These are phyloP conservation scores for Xylaria sp. DNA, from an alignment of 2,329 filamentous ascomycete genomes.

Conservation along the genomic window DNA sequence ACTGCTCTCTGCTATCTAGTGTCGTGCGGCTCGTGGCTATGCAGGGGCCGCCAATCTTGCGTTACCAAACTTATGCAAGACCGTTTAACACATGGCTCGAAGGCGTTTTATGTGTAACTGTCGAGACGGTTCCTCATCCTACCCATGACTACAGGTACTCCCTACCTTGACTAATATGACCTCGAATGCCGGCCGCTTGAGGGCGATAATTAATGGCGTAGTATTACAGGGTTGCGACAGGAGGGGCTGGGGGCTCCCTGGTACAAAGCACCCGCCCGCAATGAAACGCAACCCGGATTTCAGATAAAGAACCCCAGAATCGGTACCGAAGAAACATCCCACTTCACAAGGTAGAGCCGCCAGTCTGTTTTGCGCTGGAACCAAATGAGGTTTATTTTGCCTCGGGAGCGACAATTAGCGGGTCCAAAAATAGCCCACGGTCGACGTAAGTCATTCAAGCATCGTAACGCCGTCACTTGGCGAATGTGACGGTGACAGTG, in stretches of 20 bases:
- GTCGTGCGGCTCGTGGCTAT: neutral
- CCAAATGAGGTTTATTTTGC: neutral
- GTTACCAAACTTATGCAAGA: neutral
- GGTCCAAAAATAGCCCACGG: too few relatives aligned
- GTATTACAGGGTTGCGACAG: neutral
- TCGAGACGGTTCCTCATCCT: neutral
- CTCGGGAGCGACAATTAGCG: neutral
- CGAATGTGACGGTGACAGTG: neutral
- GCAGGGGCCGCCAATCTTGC: slow-evolving; percentile 3
- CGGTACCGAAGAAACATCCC: neutral
- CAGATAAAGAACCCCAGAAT: neutral
- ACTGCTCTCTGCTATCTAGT: too few relatives aligned
- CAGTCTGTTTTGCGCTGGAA: too few relatives aligned
- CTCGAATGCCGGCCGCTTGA: neutral
- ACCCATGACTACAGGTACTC: neutral
- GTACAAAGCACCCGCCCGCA: neutral
- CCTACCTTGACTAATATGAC: neutral
- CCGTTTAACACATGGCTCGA: neutral
- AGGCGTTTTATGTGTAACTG: slow-evolving; percentile 3
- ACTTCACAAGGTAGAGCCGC: too few relatives aligned
- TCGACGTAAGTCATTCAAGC: neutral
- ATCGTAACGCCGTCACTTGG: neutral
- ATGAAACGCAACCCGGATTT: neutral
- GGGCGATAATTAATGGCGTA: neutral
- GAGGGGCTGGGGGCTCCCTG: too few relatives aligned